Percentiles rank a stretch among this genome's conserved stretches.
Evolutionary conservation across 2,329 filamentous ascomycete genomes (phyloP).

Genomic region (Hypoxylon sp.): DNA sequence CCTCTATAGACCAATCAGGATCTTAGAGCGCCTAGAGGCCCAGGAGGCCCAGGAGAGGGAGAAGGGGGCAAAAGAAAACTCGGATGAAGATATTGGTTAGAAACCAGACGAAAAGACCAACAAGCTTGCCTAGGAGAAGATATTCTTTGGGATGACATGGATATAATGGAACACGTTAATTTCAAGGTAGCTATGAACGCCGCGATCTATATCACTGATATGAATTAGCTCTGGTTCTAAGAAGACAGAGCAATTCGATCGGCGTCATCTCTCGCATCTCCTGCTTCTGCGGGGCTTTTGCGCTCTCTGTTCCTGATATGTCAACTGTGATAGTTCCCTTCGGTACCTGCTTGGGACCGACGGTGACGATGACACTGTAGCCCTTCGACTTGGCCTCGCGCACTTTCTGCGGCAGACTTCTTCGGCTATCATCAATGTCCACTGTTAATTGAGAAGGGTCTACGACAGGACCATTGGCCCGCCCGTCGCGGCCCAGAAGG

Average conservation of each 20-base stretch:
- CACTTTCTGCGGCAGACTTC: constrained; percentile 75
- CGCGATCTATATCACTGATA: constrained; percentile 56
- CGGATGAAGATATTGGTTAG: constrained; percentile 34
- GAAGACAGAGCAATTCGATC: constrained; percentile 57
- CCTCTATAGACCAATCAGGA: constrained; percentile 42
- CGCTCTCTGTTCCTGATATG: constrained; percentile 50
- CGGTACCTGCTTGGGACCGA: constrained; percentile 75
- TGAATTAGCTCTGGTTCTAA: constrained; percentile 60
- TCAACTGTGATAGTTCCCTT: constrained; percentile 67
- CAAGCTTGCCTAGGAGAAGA: background rate
- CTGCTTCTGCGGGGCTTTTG: constrained; percentile 26
- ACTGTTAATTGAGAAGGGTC: constrained; percentile 73
- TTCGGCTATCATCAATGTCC: constrained; percentile 74
- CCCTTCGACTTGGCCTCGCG: constrained; percentile 76
- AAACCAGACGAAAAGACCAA: background rate
- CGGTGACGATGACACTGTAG: constrained; percentile 78
- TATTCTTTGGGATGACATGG: background rate
- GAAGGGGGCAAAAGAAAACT: constrained; percentile 20
- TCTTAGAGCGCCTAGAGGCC: constrained; percentile 48
- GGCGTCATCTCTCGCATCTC: constrained; percentile 59
- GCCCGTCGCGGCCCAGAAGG: constrained; percentile 60
- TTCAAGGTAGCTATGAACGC: constrained; percentile 12
- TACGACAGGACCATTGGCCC: constrained; percentile 55
- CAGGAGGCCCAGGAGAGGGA: constrained; percentile 43
- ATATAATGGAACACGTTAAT: constrained; percentile 2